These are phyloP conservation scores for Rosellinia necatrix DNA, from an alignment of 2,329 filamentous ascomycete genomes.

Conservation along the genomic window DNA sequence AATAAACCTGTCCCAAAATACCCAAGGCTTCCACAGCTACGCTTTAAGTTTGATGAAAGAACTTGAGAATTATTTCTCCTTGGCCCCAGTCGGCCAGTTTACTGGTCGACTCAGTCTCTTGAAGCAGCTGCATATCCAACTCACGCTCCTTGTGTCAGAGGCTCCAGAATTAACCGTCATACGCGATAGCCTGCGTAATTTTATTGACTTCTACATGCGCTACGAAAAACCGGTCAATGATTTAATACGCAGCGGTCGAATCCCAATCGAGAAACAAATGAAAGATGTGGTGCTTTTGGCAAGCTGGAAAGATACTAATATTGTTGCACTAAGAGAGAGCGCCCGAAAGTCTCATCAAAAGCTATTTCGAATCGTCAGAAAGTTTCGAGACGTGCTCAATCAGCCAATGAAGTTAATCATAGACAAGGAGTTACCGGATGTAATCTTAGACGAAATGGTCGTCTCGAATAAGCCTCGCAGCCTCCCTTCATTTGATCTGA, in stretches of 20 bases:
- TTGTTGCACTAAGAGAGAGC: constrained; percentile 85
- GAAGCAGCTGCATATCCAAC: constrained; percentile 65
- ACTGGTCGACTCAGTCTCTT: constrained; percentile 73
- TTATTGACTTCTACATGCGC: constrained; percentile 74
- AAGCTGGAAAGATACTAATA: constrained; percentile 98
- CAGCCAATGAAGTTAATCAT: constrained; percentile 74
- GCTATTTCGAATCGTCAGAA: constrained; percentile 86
- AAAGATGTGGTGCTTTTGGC: constrained; percentile 90
- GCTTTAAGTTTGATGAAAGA: constrained; percentile 72
- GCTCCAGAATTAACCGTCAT: constrained; percentile 63
- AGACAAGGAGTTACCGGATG: constrained; percentile 62
- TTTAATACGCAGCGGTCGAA: constrained; percentile 68
- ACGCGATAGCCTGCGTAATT: constrained; percentile 70
- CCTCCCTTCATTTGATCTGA: constrained; percentile 42
- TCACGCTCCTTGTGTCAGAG: constrained; percentile 64
- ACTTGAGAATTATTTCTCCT: constrained; percentile 77
- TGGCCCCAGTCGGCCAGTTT: constrained; percentile 82
- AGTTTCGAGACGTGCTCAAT: constrained; percentile 80
- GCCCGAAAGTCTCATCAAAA: constrained; percentile 89
- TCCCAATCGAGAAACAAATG: constrained; percentile 84
- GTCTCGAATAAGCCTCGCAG: constrained; percentile 24
- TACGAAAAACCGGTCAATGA: constrained; percentile 71
- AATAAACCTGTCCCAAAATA: constrained; percentile 64
- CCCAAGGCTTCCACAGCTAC: constrained; percentile 65
- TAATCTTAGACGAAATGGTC: constrained; percentile 33